Base-by-base conservation (phyloP, 2,329 filamentous ascomycete genomes). In the Parascedosporium putredinis region DNA sequence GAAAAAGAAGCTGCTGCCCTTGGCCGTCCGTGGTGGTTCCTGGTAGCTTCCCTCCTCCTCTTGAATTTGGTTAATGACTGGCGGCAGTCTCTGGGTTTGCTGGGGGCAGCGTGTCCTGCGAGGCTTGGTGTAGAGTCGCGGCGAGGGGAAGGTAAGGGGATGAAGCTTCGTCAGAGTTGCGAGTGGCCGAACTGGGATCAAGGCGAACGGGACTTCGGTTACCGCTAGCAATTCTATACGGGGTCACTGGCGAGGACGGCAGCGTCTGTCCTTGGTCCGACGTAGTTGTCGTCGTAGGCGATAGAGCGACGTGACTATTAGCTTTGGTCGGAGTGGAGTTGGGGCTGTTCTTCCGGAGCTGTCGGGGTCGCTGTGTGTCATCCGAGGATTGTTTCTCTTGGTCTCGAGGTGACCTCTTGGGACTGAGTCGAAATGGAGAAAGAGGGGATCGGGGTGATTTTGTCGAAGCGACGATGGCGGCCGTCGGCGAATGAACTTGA, bases 1-100 rank as follows among this genome's bases (percentile, higher is more conserved):
- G 57, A 75, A 74, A 51, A 68, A 66, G 61, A 76, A 75, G 55
- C 70, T 68, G 57, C 69, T 68, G 58, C 71, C 74, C 51, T 69
- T 65, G n/a, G 65, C 55, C 56, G 70, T 72, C 48, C 64, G 66
- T 55, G 63, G 66, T 57, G 63, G 66, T 57, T 67, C 69, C 55
- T 62, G 58, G 51, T 62, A 59, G 50, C 62, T 60, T 45, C 59
- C 57, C 50, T 51, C 38, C 12, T 42, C 6, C 38, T 42, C 38
- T 18, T n/a, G 36, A 5, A 20, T 10, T 5, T 42, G 38, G 23
- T 42, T 42, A 20, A 42, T 42, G 10, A 42, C 38, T 16, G 38
- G 38, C 10, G 38, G 38, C 9, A 42, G 38, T 22, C 16, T 16
- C 36, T 57, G 58, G 20, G 55, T 56, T 47, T 59, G 60, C 46